Base-by-base conservation (phyloP, 768 basidiomycete species). In the Leucosporidium creatinivorum region DNA sequence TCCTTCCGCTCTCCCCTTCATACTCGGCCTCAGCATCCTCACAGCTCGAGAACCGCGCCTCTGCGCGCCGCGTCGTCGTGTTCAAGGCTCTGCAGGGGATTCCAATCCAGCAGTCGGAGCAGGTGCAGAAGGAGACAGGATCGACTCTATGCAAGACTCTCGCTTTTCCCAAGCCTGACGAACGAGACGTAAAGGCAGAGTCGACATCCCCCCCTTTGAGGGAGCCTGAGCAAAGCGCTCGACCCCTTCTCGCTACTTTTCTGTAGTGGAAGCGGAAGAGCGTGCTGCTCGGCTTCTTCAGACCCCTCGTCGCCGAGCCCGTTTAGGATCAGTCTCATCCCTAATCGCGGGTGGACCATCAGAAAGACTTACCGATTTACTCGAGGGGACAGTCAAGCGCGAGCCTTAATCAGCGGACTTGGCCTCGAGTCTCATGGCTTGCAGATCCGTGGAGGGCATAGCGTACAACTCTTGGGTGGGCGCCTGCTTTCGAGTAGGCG, bases 171-270 rank as follows among this genome's bases (percentile, higher is more conserved):
- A n/a, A 55, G 54, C 23, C 54, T 4, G 10, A 55, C 28, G 54
- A n/a, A 18, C 54, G 25, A 39, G 58, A 28, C 26, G 58, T 59
- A 59, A 59, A 59, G 58, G 58, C 58, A 47, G 58, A 59, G 58
- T 28, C 36, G 9, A 39, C 36, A 39, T 48, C 58, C 44, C 44
- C n/a, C 44, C 25, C 17, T 23, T 56, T 31, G 28, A 10, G 10
- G n/a, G 17, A 23, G 30, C 25, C 30, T 0, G 9, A 7, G 30
- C 55, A 26, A 6, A 19, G 21, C 31, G 19, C 25, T 55, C 54
- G 18, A 18, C 28, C 25, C 25, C 19, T n/a, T 28, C 28, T 10
- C 21, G 9, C 17, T 21, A 31, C 55, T 13, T n/a, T n/a, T 8
- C 55, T 30, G 9, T 8, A 25, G 55, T 21, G 19, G 13, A 17